Conservation (phyloP, 352 stramenopile species). For the Pythium phragmitis region DNA sequence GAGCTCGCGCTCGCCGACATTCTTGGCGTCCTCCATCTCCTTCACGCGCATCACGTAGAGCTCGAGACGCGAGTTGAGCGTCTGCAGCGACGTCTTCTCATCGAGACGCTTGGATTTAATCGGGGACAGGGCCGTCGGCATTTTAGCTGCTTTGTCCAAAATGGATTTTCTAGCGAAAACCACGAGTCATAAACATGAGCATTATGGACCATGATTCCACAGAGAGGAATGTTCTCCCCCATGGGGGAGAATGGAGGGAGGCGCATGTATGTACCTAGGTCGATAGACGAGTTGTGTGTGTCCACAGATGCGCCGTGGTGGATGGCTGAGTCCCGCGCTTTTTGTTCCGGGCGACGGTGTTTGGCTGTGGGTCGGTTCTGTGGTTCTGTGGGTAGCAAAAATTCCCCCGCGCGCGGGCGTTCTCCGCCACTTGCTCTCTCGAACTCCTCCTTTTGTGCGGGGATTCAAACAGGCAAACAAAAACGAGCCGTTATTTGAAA, state of each 20-base stretch:
- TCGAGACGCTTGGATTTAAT: slow-evolving; percentile 87
- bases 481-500: slow-evolving; percentile 20
- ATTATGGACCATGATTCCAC: background rate
- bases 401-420: slow-evolving; percentile 26
- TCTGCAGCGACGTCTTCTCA: slow-evolving; percentile 80
- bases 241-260: background rate
- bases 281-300: slow-evolving; percentile 7
- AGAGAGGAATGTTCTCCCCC: background rate
- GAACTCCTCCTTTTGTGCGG: background rate
- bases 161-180: slow-evolving; percentile 8
- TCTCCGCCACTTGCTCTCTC: slow-evolving; percentile 17
- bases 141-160: slow-evolving; percentile 18
- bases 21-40: slow-evolving; percentile 77
- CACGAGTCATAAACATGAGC: background rate
- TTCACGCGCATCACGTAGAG: slow-evolving; percentile 84
- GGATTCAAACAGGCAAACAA: slow-evolving; percentile 32
- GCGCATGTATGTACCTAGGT: slow-evolving; percentile 3
- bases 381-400: slow-evolving; percentile 20
- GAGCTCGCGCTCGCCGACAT: slow-evolving; percentile 69
- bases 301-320: slow-evolving; percentile 7
- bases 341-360: slow-evolving; percentile 4
- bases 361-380: slow-evolving; percentile 2
- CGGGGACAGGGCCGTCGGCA: slow-evolving; percentile 67
- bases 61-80: slow-evolving; percentile 80
- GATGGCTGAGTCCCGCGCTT: slow-evolving; percentile 10